Evolutionary conservation across 2,329 filamentous ascomycete species (phyloP).

Genomic region (Neopestalotiopsis sp.): DNA sequence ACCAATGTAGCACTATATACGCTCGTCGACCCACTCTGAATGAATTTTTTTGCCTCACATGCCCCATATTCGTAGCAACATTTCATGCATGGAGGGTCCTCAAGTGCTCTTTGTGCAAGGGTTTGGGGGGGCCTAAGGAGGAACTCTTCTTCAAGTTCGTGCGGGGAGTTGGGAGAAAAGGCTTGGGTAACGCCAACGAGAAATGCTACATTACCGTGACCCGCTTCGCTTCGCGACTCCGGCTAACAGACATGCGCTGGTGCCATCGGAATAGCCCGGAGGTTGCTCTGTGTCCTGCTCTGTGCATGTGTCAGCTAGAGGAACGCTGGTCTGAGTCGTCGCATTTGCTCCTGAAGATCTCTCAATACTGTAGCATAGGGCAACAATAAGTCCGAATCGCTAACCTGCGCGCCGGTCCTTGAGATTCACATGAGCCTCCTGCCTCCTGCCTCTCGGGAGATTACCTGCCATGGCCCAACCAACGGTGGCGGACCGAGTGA

Average conservation of each 20-base stretch:
- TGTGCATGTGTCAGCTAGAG: background rate
- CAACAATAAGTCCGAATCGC: background rate
- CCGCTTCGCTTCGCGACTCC: background rate
- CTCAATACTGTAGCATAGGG: background rate
- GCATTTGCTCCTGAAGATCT: slow-evolving; percentile 1
- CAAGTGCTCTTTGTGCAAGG: background rate
- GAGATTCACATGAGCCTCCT: background rate
- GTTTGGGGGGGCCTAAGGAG: background rate
- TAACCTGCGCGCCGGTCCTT: background rate
- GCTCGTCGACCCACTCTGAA: background rate
- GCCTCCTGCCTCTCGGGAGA: background rate
- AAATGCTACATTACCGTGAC: background rate
- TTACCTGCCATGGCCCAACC: background rate
- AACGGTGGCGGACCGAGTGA: background rate
- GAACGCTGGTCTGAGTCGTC: background rate
- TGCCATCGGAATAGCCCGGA: background rate
- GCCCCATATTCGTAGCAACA: background rate
- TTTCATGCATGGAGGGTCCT: slow-evolving; percentile 16
- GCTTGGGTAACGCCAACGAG: background rate
- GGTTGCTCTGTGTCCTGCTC: background rate
- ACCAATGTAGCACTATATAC: background rate
- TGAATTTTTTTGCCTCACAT: background rate
- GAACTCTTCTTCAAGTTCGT: background rate
- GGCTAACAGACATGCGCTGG: background rate
- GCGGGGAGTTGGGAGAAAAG: background rate